Evolutionary conservation across 306 rosid species (phyloP).

Genomic region (Phaseolus lunatus): DNA sequence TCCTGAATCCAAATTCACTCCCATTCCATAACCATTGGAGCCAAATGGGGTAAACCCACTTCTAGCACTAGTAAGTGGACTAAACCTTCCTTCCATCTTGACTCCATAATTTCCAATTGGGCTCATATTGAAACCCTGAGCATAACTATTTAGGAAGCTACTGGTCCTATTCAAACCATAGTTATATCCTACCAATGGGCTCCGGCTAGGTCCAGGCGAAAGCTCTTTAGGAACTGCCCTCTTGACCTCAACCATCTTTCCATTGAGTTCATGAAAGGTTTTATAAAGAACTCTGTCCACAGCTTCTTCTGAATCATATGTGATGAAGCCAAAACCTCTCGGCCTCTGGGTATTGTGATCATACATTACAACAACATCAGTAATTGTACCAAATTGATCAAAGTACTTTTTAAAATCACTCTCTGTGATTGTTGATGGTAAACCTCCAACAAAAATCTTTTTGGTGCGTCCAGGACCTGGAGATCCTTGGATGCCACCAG

Average conservation of each 20-base stretch:
- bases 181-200: constrained; percentile 77
- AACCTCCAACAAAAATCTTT: constrained; percentile 94
- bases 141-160: constrained; percentile 68
- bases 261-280: constrained; percentile 90
- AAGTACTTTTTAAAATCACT: constrained; percentile 83
- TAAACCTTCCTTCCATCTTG: constrained; percentile 84
- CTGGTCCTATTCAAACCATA: constrained; percentile 70
- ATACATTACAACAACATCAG: constrained; percentile 94
- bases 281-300: constrained; percentile 84
- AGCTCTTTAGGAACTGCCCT: constrained; percentile 95
- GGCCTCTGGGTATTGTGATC: constrained; percentile 98
- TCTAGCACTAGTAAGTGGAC: constrained; percentile 67
- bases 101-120: constrained; percentile 78
- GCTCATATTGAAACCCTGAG: constrained; percentile 77
- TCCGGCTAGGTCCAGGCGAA: constrained; percentile 77
- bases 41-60: constrained; percentile 70
- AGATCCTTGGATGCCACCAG: constrained; percentile 65
- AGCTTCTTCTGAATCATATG: constrained; percentile 88
- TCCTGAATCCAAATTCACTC: constrained; percentile 77
- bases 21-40: constrained; percentile 67
- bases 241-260: constrained; percentile 96
- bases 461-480: constrained; percentile 83
- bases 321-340: constrained; percentile 94
- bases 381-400: constrained; percentile 84
- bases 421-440: constrained; percentile 85